Evolutionary conservation across 805 yeast species (phyloP).

Genomic region (Ogataea trehalophila): DNA sequence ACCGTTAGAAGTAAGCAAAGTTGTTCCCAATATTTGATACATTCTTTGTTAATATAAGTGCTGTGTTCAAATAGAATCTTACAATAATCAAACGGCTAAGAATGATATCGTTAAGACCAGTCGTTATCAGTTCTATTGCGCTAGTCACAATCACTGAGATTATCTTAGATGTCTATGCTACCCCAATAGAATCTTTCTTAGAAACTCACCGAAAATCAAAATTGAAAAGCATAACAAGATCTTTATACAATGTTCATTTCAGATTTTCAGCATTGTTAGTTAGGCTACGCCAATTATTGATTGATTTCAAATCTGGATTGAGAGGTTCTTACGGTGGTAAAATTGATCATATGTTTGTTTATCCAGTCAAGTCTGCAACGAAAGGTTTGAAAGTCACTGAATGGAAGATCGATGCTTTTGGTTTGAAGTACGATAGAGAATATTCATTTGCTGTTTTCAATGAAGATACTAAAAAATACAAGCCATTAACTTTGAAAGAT

Average conservation of each 20-base stretch:
- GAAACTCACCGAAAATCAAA: conserved; percentile 9
- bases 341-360: conserved; percentile 22
- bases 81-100: background rate
- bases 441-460: conserved; percentile 19
- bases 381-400: conserved; percentile 21
- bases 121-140: conserved; percentile 1
- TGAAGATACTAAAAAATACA: conserved; percentile 9
- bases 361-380: conserved; percentile 28
- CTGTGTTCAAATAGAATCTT: no score
- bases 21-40: no score
- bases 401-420: conserved; percentile 26
- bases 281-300: background rate
- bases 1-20: no score
- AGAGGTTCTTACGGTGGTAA: conserved; percentile 21
- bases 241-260: conserved; percentile 10
- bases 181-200: conserved; percentile 5
- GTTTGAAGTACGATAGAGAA: conserved; percentile 27
- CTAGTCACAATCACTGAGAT: conserved; percentile 1
- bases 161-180: conserved; percentile 2
- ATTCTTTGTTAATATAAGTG: no score
- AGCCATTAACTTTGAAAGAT: conserved; percentile 14
- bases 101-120: conserved; percentile 1
- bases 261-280: background rate
- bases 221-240: conserved; percentile 4
- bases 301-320: background rate